phyloP scores from a whole-genome alignment of 768 basidiomycete genomes.

The Cystofilobasidium ferigula region DNA sequence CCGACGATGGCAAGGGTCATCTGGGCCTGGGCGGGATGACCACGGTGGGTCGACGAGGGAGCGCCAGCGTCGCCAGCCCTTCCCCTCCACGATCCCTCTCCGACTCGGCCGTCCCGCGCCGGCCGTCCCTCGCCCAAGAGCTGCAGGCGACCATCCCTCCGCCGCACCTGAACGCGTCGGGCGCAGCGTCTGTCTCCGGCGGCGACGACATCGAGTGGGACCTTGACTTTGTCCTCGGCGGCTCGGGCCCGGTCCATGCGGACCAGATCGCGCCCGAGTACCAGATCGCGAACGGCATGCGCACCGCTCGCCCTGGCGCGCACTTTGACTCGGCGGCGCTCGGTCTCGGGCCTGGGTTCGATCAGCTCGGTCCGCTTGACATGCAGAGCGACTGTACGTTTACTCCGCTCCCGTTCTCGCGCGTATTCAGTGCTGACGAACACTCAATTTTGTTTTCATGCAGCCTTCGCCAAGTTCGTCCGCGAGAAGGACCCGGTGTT shows the following conservation, averaged over 20 bases:
- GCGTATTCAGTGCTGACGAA: too few species aligned
- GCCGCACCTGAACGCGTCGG: not conserved
- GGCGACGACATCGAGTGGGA: slow-evolving; percentile 25
- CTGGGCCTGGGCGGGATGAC: slow-evolving; percentile 6
- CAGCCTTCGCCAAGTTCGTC: slow-evolving; percentile 24
- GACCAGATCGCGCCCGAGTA: not conserved
- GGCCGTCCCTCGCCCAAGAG: slow-evolving; percentile 22
- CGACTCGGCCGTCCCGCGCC: slow-evolving; percentile 26
- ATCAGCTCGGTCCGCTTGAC: slow-evolving; percentile 2
- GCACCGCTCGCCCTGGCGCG: not conserved
- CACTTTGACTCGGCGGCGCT: not conserved
- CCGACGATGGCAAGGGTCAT: not conserved
- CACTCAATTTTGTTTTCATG: not conserved
- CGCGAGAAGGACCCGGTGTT: slow-evolving; percentile 20
- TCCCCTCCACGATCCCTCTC: slow-evolving; percentile 24
- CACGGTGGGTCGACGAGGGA: not conserved
- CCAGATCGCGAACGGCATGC: not conserved
- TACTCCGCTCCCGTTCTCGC: too few species aligned
- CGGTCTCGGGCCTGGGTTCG: not conserved
- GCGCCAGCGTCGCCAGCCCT: not conserved
- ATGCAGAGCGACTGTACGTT: slow-evolving; percentile 19
- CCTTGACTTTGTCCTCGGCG: slow-evolving; percentile 22
- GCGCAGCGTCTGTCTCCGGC: slow-evolving; percentile 6
- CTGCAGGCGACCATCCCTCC: not conserved
- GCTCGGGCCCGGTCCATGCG: not conserved